phyloP scores from a whole-genome alignment of 2,329 filamentous ascomycete genomes.

The Colletotrichum higginsianum region DNA sequence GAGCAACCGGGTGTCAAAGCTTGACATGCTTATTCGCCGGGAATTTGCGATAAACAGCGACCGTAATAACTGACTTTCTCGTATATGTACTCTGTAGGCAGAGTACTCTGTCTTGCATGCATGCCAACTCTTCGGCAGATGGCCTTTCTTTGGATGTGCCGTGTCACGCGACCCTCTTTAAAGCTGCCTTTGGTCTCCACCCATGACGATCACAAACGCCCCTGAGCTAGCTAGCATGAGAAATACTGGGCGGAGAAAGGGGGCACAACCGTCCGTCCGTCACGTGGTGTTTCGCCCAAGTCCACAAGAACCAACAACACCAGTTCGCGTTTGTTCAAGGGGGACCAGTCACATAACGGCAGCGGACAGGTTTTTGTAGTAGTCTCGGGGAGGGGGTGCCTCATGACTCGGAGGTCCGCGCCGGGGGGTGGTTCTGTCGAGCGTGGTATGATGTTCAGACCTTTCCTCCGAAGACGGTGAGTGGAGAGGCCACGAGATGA shows the following conservation, averaged over 20 bases:
- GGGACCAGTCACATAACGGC: background rate
- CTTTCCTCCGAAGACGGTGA: too few relatives aligned
- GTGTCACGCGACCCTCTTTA: slow-evolving; percentile 5
- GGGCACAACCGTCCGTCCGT: background rate
- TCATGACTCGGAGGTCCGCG: background rate
- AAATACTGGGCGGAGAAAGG: background rate
- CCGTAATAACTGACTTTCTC: background rate
- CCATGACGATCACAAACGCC: background rate
- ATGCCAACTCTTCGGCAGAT: background rate
- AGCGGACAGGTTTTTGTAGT: background rate
- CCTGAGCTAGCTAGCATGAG: background rate
- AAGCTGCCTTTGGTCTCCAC: background rate
- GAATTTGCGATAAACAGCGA: too few relatives aligned
- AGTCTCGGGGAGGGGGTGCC: background rate
- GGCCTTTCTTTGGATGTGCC: background rate
- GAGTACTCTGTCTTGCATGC: background rate
- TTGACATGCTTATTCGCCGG: background rate
- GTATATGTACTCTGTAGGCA: background rate
- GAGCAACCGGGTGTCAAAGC: background rate
- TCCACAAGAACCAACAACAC: background rate
- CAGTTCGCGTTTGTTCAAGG: too few relatives aligned
- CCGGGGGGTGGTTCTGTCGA: too few relatives aligned
- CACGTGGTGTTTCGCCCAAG: background rate
- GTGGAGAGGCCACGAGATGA: too few relatives aligned
- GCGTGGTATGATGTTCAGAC: too few relatives aligned